Percentiles rank a stretch among this genome's conserved stretches.
phyloP scores from a whole-genome alignment of 1,284 basidiomycete species.

The Ustilago xerochloae region DNA sequence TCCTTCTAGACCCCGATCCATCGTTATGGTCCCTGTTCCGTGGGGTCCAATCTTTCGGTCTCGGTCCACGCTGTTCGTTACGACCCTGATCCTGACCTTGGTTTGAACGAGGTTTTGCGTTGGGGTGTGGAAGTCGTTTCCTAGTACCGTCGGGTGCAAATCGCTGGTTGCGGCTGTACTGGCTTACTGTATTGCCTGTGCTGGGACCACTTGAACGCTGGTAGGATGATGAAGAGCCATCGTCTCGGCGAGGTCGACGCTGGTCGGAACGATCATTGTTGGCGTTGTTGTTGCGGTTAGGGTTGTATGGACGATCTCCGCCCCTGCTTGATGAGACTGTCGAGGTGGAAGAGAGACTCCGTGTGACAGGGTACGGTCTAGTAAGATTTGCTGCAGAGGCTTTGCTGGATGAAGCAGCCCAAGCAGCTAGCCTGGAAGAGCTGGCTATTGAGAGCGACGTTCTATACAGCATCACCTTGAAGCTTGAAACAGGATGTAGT shows the following conservation, averaged over 20 bases:
- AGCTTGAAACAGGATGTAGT: too few species aligned
- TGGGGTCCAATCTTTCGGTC: constrained; percentile 11
- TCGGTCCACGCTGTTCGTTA: constrained; percentile 5
- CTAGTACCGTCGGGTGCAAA: constrained; percentile 34
- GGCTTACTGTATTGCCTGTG: constrained; percentile 15
- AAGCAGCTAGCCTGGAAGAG: constrained; percentile 13
- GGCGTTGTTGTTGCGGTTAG: not conserved
- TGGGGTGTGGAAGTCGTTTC: constrained; percentile 40
- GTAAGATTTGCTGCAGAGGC: constrained; percentile 1
- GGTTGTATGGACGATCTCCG: not conserved
- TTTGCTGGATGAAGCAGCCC: constrained; percentile 1
- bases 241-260: constrained; percentile 8
- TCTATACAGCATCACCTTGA: constrained; percentile 39
- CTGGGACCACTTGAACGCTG: constrained; percentile 12
- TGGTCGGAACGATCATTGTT: constrained; percentile 16
- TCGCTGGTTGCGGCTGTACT: constrained; percentile 41
- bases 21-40: not conserved
- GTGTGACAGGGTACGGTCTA: not conserved
- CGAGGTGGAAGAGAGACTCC: constrained; percentile 13
- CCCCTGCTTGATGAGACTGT: constrained; percentile 8
- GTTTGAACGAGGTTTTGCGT: constrained; percentile 15
- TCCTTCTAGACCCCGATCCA: constrained; percentile 1
- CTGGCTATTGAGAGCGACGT: constrained; percentile 16
- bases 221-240: not conserved
- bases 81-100: constrained; percentile 1